Base-by-base conservation (phyloP, 208 protist species). In the Herpetomonas samuelpessoai region DNA sequence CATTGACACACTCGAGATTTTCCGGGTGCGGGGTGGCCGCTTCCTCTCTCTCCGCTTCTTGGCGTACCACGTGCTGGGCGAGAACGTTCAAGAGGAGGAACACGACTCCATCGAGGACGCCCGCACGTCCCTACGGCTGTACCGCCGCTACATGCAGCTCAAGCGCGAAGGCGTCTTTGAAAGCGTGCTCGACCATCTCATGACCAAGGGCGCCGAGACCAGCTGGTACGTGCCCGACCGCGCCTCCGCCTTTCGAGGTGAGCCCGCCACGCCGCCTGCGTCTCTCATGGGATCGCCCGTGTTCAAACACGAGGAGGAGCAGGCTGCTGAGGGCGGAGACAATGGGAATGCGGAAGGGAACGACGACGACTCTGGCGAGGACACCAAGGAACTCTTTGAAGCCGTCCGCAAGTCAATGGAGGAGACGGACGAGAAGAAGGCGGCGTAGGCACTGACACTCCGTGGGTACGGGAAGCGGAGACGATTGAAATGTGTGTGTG, bases 31-130 rank as follows among this genome's bases (percentile, higher is more conserved):
- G 12, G 90, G 91, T 38, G 75, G 81, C 26, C 63, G 91, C 39
- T 98, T 97, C 58, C 73, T 99, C 2, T 98, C 93, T 4, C 79
- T 99, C 1, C 79, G 88, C 45, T 99, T 98, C 68, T 67, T 99
- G 4, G 92, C 93, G 28, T 97, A 96, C 62, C 89, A 96, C 70
- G 75, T 98, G 9, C 76, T 99, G 18, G 82, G 82, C 16, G 83
- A 97, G 73, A 87, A 86, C 31, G 97, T 99, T 41, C 97, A 99
- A 76, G 80, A 95, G 51, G 90, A 92, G 38, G 96, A 93, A 63
- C 97, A 99, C 79, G 92, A 97, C 83, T 96, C 86, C 48, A 88
- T 98, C 29, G 97, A 99, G 76, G 97, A 99, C 72, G 94, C 97
- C 22, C 76, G 83, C 65, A 97, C 94, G 18, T 96, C 96, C 18